Conservation (phyloP, 1,284 basidiomycete genomes). For the Meira nashicola region DNA sequence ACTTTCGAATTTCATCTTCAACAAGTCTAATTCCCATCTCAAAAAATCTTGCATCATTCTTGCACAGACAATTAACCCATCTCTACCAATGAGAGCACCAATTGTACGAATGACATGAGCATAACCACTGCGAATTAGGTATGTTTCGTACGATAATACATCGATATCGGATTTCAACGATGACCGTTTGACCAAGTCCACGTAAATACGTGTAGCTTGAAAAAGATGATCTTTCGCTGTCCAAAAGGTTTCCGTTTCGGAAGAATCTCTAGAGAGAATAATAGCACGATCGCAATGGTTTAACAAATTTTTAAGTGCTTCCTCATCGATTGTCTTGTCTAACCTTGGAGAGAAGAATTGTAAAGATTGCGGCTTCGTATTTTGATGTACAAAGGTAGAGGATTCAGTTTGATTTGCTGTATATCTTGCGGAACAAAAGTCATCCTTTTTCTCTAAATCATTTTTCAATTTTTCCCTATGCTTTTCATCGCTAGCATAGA, state of each 20-base stretch:
- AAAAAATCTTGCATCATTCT: conserved; percentile 1
- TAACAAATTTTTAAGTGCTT: background rate
- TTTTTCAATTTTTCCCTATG: no score
- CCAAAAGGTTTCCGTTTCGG: background rate
- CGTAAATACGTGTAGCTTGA: background rate
- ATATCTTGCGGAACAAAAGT: no score
- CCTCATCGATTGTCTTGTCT: no score
- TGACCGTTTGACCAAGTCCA: background rate
- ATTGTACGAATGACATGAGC: background rate
- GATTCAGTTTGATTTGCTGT: no score
- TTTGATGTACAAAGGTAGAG: no score
- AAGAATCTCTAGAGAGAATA: conserved; percentile 3
- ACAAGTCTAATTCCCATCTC: background rate
- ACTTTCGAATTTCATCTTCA: background rate
- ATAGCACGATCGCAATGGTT: conserved; percentile 2
- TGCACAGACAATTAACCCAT: background rate
- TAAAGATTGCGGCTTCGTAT: no score
- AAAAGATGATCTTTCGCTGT: background rate
- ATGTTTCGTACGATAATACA: background rate
- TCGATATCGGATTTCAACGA: background rate
- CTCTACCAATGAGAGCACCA: background rate
- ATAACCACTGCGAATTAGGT: conserved; percentile 1
- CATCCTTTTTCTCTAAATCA: no score
- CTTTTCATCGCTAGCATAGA: no score
- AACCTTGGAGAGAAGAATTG: no score